Conservation (phyloP, 495 filamentous ascomycete species). For the Daldinia vernicosa region DNA sequence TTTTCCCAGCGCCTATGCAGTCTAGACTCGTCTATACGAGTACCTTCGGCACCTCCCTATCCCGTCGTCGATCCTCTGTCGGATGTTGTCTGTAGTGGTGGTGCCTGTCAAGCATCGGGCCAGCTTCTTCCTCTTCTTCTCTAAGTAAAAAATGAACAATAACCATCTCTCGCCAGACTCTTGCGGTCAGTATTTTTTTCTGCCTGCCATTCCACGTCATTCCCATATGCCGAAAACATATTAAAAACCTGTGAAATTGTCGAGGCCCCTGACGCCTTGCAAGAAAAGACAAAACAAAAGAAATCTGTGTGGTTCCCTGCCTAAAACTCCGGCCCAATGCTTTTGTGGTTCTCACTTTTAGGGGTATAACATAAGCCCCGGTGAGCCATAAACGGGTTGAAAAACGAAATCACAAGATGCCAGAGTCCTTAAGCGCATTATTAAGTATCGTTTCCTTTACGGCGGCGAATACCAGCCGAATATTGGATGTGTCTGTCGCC, state of each 20-base stretch:
- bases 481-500: constrained; percentile 98
- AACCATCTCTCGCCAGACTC: constrained; percentile 28
- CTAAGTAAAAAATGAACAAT: constrained; percentile 35
- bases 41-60: constrained; percentile 11
- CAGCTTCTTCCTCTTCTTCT: constrained; percentile 18
- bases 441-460: constrained; percentile 99
- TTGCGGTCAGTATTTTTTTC: constrained; percentile 28
- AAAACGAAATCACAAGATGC: constrained; percentile 76
- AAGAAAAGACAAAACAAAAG: constrained; percentile 32
- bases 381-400: constrained; percentile 5
- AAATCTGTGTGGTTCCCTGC: constrained; percentile 34
- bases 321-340: constrained; percentile 48
- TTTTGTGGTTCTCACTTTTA: constrained; percentile 36
- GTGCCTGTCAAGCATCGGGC: constrained; percentile 21
- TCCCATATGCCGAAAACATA: constrained; percentile 39
- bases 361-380: constrained; percentile 9
- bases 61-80: constrained; percentile 30
- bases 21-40: constrained; percentile 19
- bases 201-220: constrained; percentile 36
- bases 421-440: constrained; percentile 97
- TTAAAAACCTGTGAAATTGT: constrained; percentile 31
- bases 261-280: constrained; percentile 44
- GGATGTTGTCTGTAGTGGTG: constrained; percentile 22
- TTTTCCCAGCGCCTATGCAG: constrained; percentile 7
- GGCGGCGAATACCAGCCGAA: constrained; percentile 95